Evolutionary conservation across 1,139 yeast species (phyloP).

Genomic region (Taiozyma onychis): DNA sequence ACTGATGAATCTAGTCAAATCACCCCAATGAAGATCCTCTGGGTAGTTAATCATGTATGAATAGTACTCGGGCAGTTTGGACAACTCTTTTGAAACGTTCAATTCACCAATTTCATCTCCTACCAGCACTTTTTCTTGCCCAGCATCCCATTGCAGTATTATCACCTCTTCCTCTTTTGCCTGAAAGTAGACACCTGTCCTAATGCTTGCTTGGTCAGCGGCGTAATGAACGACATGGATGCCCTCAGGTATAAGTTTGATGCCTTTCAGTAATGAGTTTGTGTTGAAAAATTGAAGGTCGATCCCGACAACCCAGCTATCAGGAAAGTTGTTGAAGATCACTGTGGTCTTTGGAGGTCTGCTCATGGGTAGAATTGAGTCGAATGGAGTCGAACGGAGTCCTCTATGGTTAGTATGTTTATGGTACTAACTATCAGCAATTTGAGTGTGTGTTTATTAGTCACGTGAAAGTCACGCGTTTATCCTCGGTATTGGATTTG

Average conservation of each 20-base stretch:
- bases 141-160: conserved; percentile 25
- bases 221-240: conserved; percentile 36
- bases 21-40: conserved; percentile 23
- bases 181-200: conserved; percentile 27
- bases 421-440: background rate
- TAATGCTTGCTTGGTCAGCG: conserved; percentile 21
- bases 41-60: conserved; percentile 30
- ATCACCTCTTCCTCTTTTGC: conserved; percentile 22
- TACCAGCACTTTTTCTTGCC: conserved; percentile 24
- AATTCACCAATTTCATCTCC: conserved; percentile 27
- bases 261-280: conserved; percentile 29
- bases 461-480: background rate
- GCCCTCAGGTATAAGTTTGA: conserved; percentile 33
- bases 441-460: background rate
- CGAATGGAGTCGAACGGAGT: background rate
- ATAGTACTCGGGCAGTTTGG: conserved; percentile 24
- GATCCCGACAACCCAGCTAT: conserved; percentile 31
- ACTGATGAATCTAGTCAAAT: conserved; percentile 20
- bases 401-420: background rate
- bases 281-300: conserved; percentile 34
- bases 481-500: background rate
- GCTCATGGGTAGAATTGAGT: conserved; percentile 11
- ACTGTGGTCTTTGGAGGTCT: conserved; percentile 28
- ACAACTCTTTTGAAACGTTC: conserved; percentile 24
- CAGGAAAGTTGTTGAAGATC: conserved; percentile 25